Evolutionary conservation across 2,329 filamentous ascomycete genomes (phyloP), one percentile per base, ranked within the genome.

Genomic region (Paracorniculantispora psalliotae): DNA sequence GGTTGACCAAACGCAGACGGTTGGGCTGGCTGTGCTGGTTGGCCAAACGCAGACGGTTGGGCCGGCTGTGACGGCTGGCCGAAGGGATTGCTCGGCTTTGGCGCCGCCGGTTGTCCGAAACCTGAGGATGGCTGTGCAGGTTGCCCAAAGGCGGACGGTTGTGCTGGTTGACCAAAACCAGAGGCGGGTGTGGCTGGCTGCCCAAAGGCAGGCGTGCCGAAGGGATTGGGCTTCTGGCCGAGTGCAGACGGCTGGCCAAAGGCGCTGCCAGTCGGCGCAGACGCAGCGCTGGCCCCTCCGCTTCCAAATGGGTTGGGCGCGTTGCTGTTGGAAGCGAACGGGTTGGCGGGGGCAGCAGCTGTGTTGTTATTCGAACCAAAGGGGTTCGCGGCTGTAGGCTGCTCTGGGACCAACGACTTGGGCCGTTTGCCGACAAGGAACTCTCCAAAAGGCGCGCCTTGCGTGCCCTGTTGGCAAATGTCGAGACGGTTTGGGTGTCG

Each of bases 401-500:
- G 68, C 17, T 57, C 67, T 63, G 57, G 68, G 35, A 63, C 63
- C 8, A 63, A 60, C 21, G 67, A 64, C 25, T 64, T 64, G 33
- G 69, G 61, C 63, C 68, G 63, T 63, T 68, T 74, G 37, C 75
- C 76, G 10, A 74, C 73, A 0, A 71, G 67, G 61, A 82, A 83
- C 50, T 74, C 69, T 48, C 78, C 77, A 59, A 74, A 77, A 0
- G 75, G 74, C 8, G 72, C 73, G n/a, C 74, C 72, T n/a, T 75
- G 72, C 0, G 68, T 76, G 49, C 73, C 74, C 63, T 78, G 73
- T 58, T 79, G 75, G 70, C 81, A 83, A 21, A 87, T 78, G 63
- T 92, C 89, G 55, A 81, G 76, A 43, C 91, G 82, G 68, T 94
- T 96, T 1, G 90, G 90, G 66, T 91, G 90, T 43, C 85, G 82